Conservation (phyloP, 306 rosid genomes). For the Sicyos edulis region DNA sequence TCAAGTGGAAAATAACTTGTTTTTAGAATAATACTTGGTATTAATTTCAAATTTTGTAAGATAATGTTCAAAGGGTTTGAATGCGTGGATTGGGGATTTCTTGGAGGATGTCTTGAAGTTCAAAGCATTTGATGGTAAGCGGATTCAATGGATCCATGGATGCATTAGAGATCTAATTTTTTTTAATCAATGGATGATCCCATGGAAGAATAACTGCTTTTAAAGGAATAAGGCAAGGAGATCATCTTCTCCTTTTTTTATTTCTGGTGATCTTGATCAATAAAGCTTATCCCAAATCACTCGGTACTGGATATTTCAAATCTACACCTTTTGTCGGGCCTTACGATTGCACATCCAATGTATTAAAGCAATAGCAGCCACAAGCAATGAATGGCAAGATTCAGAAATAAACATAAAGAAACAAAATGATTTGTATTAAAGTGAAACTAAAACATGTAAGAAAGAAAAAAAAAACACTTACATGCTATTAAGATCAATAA, state of each 20-base stretch:
- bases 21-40: background rate
- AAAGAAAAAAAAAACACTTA: constrained; percentile 30
- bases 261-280: background rate
- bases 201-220: too few relatives aligned
- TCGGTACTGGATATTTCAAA: background rate
- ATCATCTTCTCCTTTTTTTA: too few relatives aligned
- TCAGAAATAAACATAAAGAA: background rate
- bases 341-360: background rate
- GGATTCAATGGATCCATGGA: too few relatives aligned
- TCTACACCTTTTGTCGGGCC: background rate
- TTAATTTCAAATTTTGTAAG: background rate
- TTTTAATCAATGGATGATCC: too few relatives aligned
- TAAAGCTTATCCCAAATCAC: background rate
- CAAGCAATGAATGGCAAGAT: background rate
- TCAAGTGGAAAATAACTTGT: background rate
- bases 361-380: background rate
- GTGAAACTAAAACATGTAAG: background rate
- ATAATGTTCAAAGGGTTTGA: too few relatives aligned
- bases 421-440: background rate
- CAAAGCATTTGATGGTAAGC: too few relatives aligned
- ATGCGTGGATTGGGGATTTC: too few relatives aligned
- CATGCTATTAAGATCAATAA: constrained; percentile 94
- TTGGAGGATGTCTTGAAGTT: too few relatives aligned
- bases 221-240: too few relatives aligned
- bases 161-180: too few relatives aligned